These are phyloP conservation scores for Trichoderma brevicompactum DNA, from an alignment of 2,329 filamentous ascomycete genomes.

Conservation along the genomic window DNA sequence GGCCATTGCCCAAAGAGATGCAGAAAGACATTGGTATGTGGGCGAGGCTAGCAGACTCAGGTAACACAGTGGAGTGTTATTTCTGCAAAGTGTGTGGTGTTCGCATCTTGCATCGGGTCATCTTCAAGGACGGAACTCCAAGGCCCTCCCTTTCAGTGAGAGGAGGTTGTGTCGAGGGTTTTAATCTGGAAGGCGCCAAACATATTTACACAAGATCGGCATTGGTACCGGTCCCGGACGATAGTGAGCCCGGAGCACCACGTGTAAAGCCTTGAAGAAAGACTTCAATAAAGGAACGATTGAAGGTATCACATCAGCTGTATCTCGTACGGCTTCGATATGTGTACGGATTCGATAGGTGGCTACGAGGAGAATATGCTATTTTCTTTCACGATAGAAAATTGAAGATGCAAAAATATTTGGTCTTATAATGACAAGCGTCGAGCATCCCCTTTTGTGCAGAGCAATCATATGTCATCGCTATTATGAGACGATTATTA, in stretches of 20 bases:
- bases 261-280: constrained; percentile 4
- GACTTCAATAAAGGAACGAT: too few species aligned
- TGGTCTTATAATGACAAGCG: too few species aligned
- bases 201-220: constrained; percentile 54
- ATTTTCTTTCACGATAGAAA: too few species aligned
- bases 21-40: constrained; percentile 43
- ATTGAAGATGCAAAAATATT: too few species aligned
- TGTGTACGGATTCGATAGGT: too few species aligned
- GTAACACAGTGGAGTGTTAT: constrained; percentile 49
- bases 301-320: too few species aligned
- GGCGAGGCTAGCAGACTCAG: constrained; percentile 46
- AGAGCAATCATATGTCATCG: too few species aligned
- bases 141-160: constrained; percentile 50
- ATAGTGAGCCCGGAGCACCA: constrained; percentile 35
- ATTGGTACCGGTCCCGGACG: constrained; percentile 49
- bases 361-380: too few species aligned
- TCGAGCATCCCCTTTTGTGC: too few species aligned
- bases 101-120: constrained; percentile 33
- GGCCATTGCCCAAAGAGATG: constrained; percentile 45
- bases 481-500: too few species aligned
- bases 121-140: constrained; percentile 44
- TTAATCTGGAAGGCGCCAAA: constrained; percentile 46
- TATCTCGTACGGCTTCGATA: too few species aligned
- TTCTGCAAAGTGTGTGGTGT: constrained; percentile 49
- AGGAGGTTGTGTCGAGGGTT: constrained; percentile 49